phyloP scores from a whole-genome alignment of 1,139 yeast species.

The Candida dubliniensis region DNA sequence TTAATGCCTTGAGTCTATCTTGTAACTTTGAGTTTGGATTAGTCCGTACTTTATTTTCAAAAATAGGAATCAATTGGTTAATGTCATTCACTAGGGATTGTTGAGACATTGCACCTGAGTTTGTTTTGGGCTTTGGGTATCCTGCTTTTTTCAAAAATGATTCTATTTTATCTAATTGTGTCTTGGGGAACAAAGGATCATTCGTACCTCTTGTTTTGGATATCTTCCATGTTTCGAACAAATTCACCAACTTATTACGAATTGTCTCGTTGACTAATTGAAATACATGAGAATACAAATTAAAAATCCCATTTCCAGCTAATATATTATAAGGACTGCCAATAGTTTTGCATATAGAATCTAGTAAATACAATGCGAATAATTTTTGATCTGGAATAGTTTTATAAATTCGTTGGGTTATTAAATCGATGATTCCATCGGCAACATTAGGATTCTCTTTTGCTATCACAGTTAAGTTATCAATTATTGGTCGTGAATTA shows the following conservation, averaged over 20 bases:
- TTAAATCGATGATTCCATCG: slow-evolving; percentile 70
- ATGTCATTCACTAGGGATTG: slow-evolving; percentile 44
- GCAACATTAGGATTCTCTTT: slow-evolving; percentile 80
- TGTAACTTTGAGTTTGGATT: slow-evolving; percentile 36
- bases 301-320: slow-evolving; percentile 66
- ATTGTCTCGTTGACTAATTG: slow-evolving; percentile 74
- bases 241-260: slow-evolving; percentile 68
- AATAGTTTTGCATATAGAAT: slow-evolving; percentile 89
- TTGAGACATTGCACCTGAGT: slow-evolving; percentile 6
- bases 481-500: slow-evolving; percentile 88
- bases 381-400: slow-evolving; percentile 77
- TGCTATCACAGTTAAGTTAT: slow-evolving; percentile 82
- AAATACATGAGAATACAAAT: slow-evolving; percentile 73
- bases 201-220: slow-evolving; percentile 56
- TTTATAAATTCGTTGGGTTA: slow-evolving; percentile 57
- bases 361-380: slow-evolving; percentile 78
- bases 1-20: slow-evolving; percentile 44
- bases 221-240: slow-evolving; percentile 85
- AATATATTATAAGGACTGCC: slow-evolving; percentile 84
- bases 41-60: slow-evolving; percentile 31
- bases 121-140: slow-evolving; percentile 15
- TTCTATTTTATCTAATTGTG: slow-evolving; percentile 72
- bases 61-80: slow-evolving; percentile 40
- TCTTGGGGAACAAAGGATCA: slow-evolving; percentile 69
- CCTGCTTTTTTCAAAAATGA: slow-evolving; percentile 58